Conservation (phyloP, 169 alveolate species). For the Plasmodium inui region DNA sequence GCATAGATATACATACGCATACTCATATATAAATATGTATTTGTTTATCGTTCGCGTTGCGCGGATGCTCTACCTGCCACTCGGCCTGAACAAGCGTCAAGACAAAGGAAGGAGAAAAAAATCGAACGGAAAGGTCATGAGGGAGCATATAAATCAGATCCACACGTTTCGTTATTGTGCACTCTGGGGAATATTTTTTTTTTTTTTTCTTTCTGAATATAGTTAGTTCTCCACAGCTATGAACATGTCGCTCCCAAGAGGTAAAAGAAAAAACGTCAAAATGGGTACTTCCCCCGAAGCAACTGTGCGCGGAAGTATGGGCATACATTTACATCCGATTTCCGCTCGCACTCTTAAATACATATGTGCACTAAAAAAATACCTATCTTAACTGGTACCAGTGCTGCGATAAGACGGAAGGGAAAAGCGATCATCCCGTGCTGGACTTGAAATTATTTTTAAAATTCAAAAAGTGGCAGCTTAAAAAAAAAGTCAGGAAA, state of each 20-base stretch:
- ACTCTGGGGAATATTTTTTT: neutral
- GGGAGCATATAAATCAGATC: neutral
- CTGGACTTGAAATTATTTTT: neutral
- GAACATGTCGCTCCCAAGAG: neutral
- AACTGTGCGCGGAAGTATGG: neutral
- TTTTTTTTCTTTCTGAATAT: neutral
- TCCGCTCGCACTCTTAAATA: neutral
- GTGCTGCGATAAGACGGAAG: neutral
- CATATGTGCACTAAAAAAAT: too few species aligned
- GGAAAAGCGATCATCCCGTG: neutral
- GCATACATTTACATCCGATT: neutral
- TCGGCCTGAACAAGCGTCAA: neutral
- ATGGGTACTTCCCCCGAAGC: neutral
- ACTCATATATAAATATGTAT: neutral
- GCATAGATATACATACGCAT: neutral
- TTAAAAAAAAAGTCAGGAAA: neutral
- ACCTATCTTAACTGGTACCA: neutral
- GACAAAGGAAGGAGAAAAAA: neutral
- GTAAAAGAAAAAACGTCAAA: neutral
- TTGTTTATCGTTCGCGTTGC: neutral
- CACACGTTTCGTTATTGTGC: neutral
- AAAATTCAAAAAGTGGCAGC: neutral
- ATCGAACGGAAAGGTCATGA: neutral
- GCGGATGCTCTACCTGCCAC: neutral
- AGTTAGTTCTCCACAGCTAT: neutral